Base-by-base conservation (phyloP, 2,329 filamentous ascomycete genomes). In the Alternaria solani region DNA sequence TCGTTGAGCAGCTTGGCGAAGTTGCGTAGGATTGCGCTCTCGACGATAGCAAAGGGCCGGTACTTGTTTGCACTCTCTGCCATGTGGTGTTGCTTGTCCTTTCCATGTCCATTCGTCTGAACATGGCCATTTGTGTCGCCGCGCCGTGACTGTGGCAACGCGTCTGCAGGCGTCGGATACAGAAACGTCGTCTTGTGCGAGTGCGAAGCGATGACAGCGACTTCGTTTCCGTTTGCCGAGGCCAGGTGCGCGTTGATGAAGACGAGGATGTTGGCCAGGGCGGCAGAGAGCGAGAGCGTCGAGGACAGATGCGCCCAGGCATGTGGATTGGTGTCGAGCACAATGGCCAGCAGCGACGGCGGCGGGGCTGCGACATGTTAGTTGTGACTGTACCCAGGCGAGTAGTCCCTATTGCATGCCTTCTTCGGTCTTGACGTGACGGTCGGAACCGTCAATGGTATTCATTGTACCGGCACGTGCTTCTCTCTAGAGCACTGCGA, bases 231-330 rank as follows among this genome's bases (percentile, higher is more conserved):
- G 78, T 95, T 94, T 80, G 94, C 96, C 76, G 94, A 94, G 67
- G 95, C 93, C 32, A 99, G 86, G 76, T 99, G 96, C 56, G 94
- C 93, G 79, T 99, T 98, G 81, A 97, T 89, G 81, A 97, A 98
- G 82, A 99, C 90, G 73, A 98, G 89, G 65, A 98, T 87, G 80
- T 94, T 91, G 63, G 94, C 92, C 61, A 99, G 84, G 62, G 93
- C 93, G 73, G 91, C 90, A 51, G 91, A 91, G 62, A 99, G 87
- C 28, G 94, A 88, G 7, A 98, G 88, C 32, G 87, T 87, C 57
- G 88, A 81, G 62, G 89, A 84, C 44, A 98, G 87, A 61, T 92
- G 85, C 7, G 92, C 89, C 95, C 95, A 97, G 70, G 95, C 94
- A 70, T 94, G 91, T 2, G 95, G 95, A 77, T 99, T 99, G 26